These are phyloP conservation scores for Balakata baccata DNA, from an alignment of 345 rosid genomes.

Conservation along the genomic window DNA sequence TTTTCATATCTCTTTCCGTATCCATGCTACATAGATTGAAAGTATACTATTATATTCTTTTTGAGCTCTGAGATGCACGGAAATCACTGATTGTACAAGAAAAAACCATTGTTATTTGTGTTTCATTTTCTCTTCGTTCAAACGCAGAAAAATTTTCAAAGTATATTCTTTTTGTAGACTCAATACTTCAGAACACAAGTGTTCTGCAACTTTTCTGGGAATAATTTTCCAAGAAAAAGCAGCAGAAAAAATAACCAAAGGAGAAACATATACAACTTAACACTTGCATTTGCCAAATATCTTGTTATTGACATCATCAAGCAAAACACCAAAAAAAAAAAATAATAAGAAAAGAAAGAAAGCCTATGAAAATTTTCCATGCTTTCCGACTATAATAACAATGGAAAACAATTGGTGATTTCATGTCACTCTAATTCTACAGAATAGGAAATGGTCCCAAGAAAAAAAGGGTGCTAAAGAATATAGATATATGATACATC, in stretches of 20 bases:
- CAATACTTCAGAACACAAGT: too few species aligned
- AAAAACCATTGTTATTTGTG: too few species aligned
- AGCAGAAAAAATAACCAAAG: neutral
- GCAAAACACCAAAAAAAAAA: neutral
- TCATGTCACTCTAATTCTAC: slow-evolving; percentile 13
- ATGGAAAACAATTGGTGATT: slow-evolving; percentile 29
- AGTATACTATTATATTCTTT: too few species aligned
- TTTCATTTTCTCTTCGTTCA: too few species aligned
- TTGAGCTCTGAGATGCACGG: too few species aligned
- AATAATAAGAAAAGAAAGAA: neutral
- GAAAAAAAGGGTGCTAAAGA: slow-evolving; percentile 15
- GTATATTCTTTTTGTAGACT: too few species aligned
- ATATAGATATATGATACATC: slow-evolving; percentile 30
- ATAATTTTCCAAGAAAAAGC: neutral
- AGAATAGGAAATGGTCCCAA: neutral
- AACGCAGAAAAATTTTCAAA: too few species aligned
- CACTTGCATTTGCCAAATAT: neutral
- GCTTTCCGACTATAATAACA: slow-evolving; percentile 37
- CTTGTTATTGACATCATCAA: neutral
- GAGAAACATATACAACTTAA: neutral
- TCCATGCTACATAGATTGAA: too few species aligned
- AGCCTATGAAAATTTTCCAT: slow-evolving; percentile 23
- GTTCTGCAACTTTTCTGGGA: neutral
- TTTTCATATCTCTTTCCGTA: too few species aligned
- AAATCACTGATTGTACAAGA: too few species aligned